Conservation (phyloP, 768 basidiomycete genomes). For the Suillus subaureus region DNA sequence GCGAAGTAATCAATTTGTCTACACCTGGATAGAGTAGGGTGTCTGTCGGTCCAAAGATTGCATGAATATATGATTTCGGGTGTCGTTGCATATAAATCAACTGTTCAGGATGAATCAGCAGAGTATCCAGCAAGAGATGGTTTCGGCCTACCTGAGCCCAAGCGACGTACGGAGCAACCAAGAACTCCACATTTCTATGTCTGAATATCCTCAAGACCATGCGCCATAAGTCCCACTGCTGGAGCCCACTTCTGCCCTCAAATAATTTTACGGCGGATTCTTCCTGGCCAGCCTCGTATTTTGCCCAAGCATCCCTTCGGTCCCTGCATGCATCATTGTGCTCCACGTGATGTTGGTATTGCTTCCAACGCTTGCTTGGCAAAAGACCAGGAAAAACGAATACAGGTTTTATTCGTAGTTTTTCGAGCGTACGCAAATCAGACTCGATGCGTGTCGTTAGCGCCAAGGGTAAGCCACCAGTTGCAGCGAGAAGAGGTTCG, state of each 20-base stretch:
- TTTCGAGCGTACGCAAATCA: conserved; percentile 89
- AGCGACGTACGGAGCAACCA: conserved; percentile 93
- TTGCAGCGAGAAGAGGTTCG: conserved; percentile 92
- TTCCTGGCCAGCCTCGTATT: conserved; percentile 91
- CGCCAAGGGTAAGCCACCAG: conserved; percentile 91
- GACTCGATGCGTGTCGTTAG: conserved; percentile 87
- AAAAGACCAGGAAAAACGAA: conserved; percentile 94
- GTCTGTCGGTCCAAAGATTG: conserved; percentile 91
- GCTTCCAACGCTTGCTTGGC: conserved; percentile 75
- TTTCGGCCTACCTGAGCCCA: conserved; percentile 84
- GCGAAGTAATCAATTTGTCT: conserved; percentile 86
- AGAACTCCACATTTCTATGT: conserved; percentile 93
- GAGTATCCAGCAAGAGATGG: not conserved
- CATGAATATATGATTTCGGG: conserved; percentile 90
- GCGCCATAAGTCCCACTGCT: conserved; percentile 94
- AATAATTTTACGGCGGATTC: conserved; percentile 87
- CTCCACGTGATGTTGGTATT: conserved; percentile 52
- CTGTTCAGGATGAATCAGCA: conserved; percentile 43
- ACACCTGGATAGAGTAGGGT: conserved; percentile 85
- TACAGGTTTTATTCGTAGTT: conserved; percentile 94
- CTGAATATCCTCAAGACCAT: conserved; percentile 90
- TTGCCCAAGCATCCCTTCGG: conserved; percentile 84
- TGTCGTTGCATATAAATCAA: conserved; percentile 95
- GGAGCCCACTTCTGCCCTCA: conserved; percentile 68
- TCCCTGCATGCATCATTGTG: conserved; percentile 72